Evolutionary conservation across 2,329 filamentous ascomycete genomes (phyloP), one percentile per base, ranked within the genome.

Genomic region (Penicillium sp.): DNA sequence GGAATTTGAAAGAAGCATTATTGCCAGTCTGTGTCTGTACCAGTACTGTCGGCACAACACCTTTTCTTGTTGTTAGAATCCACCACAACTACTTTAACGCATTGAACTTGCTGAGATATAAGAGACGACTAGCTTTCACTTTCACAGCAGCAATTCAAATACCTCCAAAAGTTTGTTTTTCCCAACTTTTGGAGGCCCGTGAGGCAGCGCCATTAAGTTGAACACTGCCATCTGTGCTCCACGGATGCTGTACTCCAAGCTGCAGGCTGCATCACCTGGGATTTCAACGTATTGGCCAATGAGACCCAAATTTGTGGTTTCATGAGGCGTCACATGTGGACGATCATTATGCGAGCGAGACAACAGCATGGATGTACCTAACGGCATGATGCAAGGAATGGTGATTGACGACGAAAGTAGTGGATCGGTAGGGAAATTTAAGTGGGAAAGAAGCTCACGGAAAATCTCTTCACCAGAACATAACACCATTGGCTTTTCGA

Each of bases 281-380:
- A 78, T 75, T 66, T 81, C 78, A 8, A 76, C 78, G 64, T 76
- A 81, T 66, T 80, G 78, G n/a, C 79, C 78, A 24, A 80, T 64
- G 30, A 79, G 72, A 6, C 74, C 79, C 56, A 79, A 70, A 60
- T 80, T 81, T 17, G 66, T 73, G 9, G 70, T 71, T 6, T 70
- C 72, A 22, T 70, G 53, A 0, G 78, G 79, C 47, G 80, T 73
- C 1, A 80, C 75, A 24, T 69, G 58, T 9, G 79, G 78, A 1
- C 79, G 71, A 65, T 79, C 75, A 10, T 71, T 71, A 3, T 62
- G 57, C 10, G 70, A 15, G 15, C 33, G 50, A 53, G 50, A 53
- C 33, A 53, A 38, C 9, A 53, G 50, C 50, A 53, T 53, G 2
- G 50, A 53, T 7, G 78, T 79, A 22, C 78, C 75, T 51, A 77